phyloP scores from a whole-genome alignment of 768 basidiomycete species.

The Agaricus subrufescens region DNA sequence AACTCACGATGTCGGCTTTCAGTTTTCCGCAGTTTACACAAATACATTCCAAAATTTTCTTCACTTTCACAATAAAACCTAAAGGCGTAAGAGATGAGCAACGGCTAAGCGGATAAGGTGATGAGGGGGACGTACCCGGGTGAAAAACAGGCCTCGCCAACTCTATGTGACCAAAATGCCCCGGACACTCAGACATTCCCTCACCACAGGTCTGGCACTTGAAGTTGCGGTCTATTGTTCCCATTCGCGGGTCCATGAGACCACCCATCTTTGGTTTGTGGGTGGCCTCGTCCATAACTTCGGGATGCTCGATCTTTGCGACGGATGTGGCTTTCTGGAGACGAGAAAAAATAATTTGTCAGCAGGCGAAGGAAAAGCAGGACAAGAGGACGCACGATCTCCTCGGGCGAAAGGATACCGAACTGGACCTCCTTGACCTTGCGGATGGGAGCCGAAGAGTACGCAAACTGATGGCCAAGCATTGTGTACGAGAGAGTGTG shows the following conservation, averaged over 20 bases:
- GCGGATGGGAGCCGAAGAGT: slow-evolving; percentile 89
- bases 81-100: not conserved
- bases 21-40: slow-evolving; percentile 98
- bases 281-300: slow-evolving; percentile 95
- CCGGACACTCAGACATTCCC: slow-evolving; percentile 99
- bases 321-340: slow-evolving; percentile 96
- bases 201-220: slow-evolving; percentile 99
- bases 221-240: slow-evolving; percentile 95
- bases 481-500: slow-evolving; percentile 36
- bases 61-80: slow-evolving; percentile 98
- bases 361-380: slow-evolving; percentile 3
- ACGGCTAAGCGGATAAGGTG: not conserved
- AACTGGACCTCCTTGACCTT: slow-evolving; percentile 98
- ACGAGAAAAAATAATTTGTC: slow-evolving; percentile 16
- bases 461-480: slow-evolving; percentile 89
- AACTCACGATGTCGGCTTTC: slow-evolving; percentile 96
- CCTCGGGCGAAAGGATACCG: slow-evolving; percentile 97
- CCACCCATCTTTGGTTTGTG: slow-evolving; percentile 90
- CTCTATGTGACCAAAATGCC: slow-evolving; percentile 99
- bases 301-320: slow-evolving; percentile 96
- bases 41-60: slow-evolving; percentile 98
- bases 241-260: slow-evolving; percentile 97
- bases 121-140: slow-evolving; percentile 58
- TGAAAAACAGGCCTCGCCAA: slow-evolving; percentile 96
- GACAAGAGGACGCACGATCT: slow-evolving; percentile 68